Conservation (phyloP, 306 rosid species). For the Rosa chinensis region DNA sequence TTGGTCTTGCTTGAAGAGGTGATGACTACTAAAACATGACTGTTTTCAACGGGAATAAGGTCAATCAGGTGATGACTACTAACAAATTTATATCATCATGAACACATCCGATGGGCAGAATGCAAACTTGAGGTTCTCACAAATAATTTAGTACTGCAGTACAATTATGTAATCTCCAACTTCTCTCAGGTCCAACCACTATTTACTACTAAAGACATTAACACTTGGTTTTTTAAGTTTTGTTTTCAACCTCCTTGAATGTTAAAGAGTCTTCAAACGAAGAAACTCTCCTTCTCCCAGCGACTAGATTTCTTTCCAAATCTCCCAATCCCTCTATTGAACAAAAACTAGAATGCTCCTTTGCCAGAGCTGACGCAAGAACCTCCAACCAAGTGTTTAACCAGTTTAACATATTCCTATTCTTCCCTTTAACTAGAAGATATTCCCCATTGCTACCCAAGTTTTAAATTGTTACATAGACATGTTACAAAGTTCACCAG, state of each 20-base stretch:
- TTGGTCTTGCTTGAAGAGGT: neutral
- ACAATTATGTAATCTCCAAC: neutral
- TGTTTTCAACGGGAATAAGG: neutral
- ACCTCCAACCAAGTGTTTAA: neutral
- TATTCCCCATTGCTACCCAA: neutral
- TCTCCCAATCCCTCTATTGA: neutral
- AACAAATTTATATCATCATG: neutral
- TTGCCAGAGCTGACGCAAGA: neutral
- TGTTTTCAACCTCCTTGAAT: neutral
- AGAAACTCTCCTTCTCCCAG: neutral
- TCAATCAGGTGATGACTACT: neutral
- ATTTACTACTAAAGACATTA: neutral
- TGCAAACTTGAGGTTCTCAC: neutral
- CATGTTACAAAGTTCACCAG: neutral
- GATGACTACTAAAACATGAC: too few species aligned
- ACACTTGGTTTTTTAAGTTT: neutral
- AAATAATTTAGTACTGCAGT: neutral
- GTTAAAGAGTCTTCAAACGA: neutral
- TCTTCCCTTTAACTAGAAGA: neutral
- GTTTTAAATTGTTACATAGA: neutral
- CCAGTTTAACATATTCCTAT: neutral
- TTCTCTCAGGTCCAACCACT: neutral
- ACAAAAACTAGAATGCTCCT: neutral
- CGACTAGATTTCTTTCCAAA: neutral
- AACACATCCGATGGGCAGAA: neutral